Evolutionary conservation across 73 alveolate genomes (phyloP), one percentile per base, ranked within the genome.

Genomic region (Symbiodinium natans): DNA sequence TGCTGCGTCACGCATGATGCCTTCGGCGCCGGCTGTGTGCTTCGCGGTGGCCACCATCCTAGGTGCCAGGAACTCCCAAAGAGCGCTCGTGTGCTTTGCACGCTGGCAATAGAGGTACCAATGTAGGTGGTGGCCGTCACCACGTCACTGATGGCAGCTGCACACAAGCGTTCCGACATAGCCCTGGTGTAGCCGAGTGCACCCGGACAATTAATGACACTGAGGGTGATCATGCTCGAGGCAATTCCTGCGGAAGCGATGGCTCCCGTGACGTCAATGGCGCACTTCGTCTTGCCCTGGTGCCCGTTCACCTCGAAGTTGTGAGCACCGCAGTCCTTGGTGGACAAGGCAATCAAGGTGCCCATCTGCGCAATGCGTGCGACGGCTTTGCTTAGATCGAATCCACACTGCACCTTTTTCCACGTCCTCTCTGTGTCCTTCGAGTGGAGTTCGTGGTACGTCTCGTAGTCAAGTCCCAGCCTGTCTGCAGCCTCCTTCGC

Each of bases 221-320:
- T 63, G 31, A 63, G 17, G 36, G 77, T 63, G 77, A 63, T 63
- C 77, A 63, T 63, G 77, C 77, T 27, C 36, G 77, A 31, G 31
- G 77, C 77, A 34, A 63, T 63, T 23, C 77, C 77, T n/a, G n/a
- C n/a, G 17, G 77, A 63, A 63, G 77, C 77, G 34, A 63, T 63
- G 31, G 77, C 77, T 63, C 77, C 77, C 77, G 77, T 63, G 34
- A 63, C 77, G 34, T 63, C 77, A 34, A 63, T 63, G 36, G 77
- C 77, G 34, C 77, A 63, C 31, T 63, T 63, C 36, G 77, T 63
- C 34, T 63, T 63, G 38, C 77, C 77, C 25, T 63, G 77, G 31
- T 63, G 77, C 15, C 77, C 77, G 40, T 63, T 63, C 36, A 63
- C 31, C 2, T 63, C 77, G 77, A 63, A 63, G 77, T 63, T 63